phyloP scores from a whole-genome alignment of 176 grass and related monocot genomes.

The Eleusine indica region DNA sequence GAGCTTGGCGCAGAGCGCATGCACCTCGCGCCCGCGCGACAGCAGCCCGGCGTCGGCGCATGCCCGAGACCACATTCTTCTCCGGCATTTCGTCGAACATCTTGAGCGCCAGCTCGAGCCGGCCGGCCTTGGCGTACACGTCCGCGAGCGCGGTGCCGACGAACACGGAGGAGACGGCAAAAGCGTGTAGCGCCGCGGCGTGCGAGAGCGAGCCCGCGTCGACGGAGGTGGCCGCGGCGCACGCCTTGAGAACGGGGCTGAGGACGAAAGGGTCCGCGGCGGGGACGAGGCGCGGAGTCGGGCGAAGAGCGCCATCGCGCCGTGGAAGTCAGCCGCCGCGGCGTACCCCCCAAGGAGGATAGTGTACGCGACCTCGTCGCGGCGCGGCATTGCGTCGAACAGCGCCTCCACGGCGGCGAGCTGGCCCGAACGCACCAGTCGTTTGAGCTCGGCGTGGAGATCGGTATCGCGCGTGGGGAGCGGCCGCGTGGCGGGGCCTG shows the following conservation, averaged over 20 bases:
- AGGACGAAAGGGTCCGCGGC: constrained; percentile 56
- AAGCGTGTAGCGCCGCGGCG: constrained; percentile 54
- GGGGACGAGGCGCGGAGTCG: constrained; percentile 36
- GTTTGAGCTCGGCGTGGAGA: constrained; percentile 36
- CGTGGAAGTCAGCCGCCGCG: constrained; percentile 25
- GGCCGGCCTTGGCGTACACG: constrained; percentile 57
- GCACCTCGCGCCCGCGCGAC: constrained; percentile 53
- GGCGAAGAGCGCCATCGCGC: constrained; percentile 55
- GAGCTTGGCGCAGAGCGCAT: constrained; percentile 50
- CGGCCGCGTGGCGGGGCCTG: background rate
- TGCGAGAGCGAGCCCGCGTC: constrained; percentile 1
- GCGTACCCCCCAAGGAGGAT: constrained; percentile 53
- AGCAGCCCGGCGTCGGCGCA: constrained; percentile 42
- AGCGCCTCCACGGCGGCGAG: constrained; percentile 45
- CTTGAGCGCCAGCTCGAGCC: constrained; percentile 15
- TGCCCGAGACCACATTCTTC: constrained; percentile 54
- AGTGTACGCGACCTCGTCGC: constrained; percentile 59
- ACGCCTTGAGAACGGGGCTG: constrained; percentile 65
- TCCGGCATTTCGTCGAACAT: constrained; percentile 58
- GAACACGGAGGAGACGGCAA: constrained; percentile 47
- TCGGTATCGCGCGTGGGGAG: background rate
- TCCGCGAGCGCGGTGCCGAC: constrained; percentile 54
- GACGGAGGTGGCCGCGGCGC: constrained; percentile 33
- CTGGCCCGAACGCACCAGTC: constrained; percentile 34
- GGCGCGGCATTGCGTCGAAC: constrained; percentile 55